Evolutionary conservation across 2,329 filamentous ascomycete species (phyloP), one percentile per base, ranked within the genome.

Genomic region (Curvularia sp.): DNA sequence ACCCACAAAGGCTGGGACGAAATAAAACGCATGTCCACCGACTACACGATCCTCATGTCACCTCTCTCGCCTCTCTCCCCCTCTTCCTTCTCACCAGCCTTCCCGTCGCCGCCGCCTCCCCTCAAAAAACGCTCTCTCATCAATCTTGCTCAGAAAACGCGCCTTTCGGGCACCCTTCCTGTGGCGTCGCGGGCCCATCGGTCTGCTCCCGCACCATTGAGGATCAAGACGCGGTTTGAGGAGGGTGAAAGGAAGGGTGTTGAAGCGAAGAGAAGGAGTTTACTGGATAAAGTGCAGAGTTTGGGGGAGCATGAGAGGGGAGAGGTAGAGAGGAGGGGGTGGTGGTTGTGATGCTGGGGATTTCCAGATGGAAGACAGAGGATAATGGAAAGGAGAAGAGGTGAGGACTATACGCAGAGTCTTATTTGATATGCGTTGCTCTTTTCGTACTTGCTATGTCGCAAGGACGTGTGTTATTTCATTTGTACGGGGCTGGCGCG

Each of bases 1-100:
- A 15, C 24, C 15, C 57, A 69, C 47, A 64, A 65, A 47, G 69
- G 72, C 20, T 75, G 72, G 71, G 73, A 73, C 9, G 70, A 71
- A 1, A 73, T 74, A 53, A 73, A 68, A 24, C 62, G 63, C 39
- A 53, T 50, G 20, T 65, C 62, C 6, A 49, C 52, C 20, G 28
- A 42, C 43, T 38, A 38, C 35, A 8, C 35, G 1, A n/a, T 8
- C 1, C 35, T 38, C 35, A 38, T 38, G 15, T 38, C 35, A 1
- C 33, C 33, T 12, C 12, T 35, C 13, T 57, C 58, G 30, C 30
- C 30, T 4, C 4, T 46, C 33, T 18, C 58, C 22, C 24, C 47
- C 54, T 18, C 33, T 56, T 1, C 62, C 55, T 4, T 47, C 53
- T 1, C 18, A 26, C 20, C 53, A 24, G 10, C 39, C 6, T 52